A percentile compares a stretch with the other conserved stretches of the same genome.
Evolutionary conservation across 257 asterid genomes (phyloP).

Genomic region (Petunia axillaris): DNA sequence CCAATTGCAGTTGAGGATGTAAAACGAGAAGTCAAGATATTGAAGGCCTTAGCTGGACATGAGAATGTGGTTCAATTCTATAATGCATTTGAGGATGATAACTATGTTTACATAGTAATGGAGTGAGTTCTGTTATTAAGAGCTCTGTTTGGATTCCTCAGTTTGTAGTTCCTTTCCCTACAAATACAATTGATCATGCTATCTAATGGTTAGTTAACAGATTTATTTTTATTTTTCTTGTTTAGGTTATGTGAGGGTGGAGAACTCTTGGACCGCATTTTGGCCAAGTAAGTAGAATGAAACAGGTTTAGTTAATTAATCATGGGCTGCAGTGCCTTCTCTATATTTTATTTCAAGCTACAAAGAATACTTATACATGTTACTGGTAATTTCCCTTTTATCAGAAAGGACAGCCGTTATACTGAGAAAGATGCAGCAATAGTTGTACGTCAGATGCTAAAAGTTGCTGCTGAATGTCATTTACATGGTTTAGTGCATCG

Average conservation of each 20-base stretch:
- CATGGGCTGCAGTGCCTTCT: slow-evolving; percentile 11
- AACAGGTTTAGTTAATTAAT: slow-evolving; percentile 15
- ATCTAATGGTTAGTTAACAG: background rate
- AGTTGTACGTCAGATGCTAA: slow-evolving; percentile 81
- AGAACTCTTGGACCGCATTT: slow-evolving; percentile 81
- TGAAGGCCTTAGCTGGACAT: slow-evolving; percentile 79
- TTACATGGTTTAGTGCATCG: slow-evolving; percentile 90
- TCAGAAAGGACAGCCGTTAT: slow-evolving; percentile 85
- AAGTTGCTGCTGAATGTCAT: slow-evolving; percentile 94
- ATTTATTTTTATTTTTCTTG: slow-evolving; percentile 9
- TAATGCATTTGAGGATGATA: slow-evolving; percentile 77
- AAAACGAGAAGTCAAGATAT: slow-evolving; percentile 84
- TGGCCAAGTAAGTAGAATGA: slow-evolving; percentile 61
- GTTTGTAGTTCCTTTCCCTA: background rate
- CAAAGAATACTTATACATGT: background rate
- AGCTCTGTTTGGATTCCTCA: background rate
- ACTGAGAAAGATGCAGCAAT: slow-evolving; percentile 89
- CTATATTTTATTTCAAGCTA: slow-evolving; percentile 16
- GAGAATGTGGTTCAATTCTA: slow-evolving; percentile 82
- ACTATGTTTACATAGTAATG: slow-evolving; percentile 80
- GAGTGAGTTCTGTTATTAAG: slow-evolving; percentile 54
- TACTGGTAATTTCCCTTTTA: slow-evolving; percentile 24
- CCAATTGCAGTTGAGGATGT: slow-evolving; percentile 92
- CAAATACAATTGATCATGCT: background rate
- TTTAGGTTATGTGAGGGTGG: slow-evolving; percentile 87